Base-by-base conservation (phyloP, 1,139 yeast species). In the Protomyces arabidopsidicola region DNA sequence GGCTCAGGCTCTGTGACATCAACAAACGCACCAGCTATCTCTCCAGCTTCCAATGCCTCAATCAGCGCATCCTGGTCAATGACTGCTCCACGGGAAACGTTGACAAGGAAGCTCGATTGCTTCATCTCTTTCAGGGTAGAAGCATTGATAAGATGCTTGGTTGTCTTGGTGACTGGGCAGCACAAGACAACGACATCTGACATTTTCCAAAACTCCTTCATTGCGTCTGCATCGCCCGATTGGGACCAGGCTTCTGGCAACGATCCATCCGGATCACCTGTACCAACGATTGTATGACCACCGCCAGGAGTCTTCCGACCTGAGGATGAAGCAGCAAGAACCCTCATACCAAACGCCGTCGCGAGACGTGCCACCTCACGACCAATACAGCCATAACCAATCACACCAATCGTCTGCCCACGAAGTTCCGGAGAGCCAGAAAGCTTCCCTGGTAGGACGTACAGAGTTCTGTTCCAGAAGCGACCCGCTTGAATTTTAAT, bases 321-420 rank as follows among this genome's bases (percentile, higher is more conserved):
- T 91, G 88, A 87, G 72, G 88, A 87, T 81, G 87, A 86, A 73
- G 86, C 87, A 75, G 88, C 88, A 67, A 87, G 78, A 60, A 88
- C 91, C 69, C 86, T 85, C 91, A 88, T 84, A 79, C 96, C 96
- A 82, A 88, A 82, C 52, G 95, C 83, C 78, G 88, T 95, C 55
- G 95, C 95, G 70, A 88, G 79, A 27, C 88, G 95, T n/a, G 93
- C 87, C 73, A 88, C 84, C 77, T 88, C 95, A 54, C 95, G 79
- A 71, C 96, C 96, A 76, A 88, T 88, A 73, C 88, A 95, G 70
- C 96, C 96, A 72, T 88, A 88, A 70, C 96, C 96, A 50, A 88
- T 80, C 72, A 88, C 87, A 69, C 96, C 96, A 72, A 60, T 48
- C 14, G 59, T 42, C 24, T 42, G 50, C 5, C 45, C 54, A 12